A percentile compares a stretch with the other conserved stretches of the same genome.
These are phyloP conservation scores for Capillidium rhysosporum DNA, from an alignment of 371 early-diverging fungal species.

Conservation along the genomic window DNA sequence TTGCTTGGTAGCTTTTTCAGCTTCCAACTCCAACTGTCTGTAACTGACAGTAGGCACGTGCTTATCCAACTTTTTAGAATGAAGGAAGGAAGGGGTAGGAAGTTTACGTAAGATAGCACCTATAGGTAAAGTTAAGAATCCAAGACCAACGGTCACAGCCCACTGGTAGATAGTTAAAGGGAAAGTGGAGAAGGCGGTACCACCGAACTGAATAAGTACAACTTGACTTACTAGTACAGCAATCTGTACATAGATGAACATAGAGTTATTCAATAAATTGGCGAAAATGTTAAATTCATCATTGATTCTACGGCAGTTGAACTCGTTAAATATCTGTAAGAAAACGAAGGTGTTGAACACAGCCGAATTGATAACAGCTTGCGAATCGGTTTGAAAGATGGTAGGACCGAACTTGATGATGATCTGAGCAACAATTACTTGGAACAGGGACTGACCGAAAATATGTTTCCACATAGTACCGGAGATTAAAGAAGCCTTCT, in stretches of 20 bases:
- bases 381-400: neutral
- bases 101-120: slow-evolving; percentile 43
- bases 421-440: slow-evolving; percentile 27
- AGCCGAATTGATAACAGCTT: slow-evolving; percentile 23
- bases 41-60: slow-evolving; percentile 22
- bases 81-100: slow-evolving; percentile 13
- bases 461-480: slow-evolving; percentile 73
- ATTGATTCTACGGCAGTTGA: slow-evolving; percentile 49
- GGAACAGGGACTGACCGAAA: slow-evolving; percentile 32
- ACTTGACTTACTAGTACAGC: slow-evolving; percentile 30
- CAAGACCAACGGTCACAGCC: slow-evolving; percentile 39
- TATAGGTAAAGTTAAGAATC: slow-evolving; percentile 39
- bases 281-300: slow-evolving; percentile 37
- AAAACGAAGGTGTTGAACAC: slow-evolving; percentile 65
- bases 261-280: slow-evolving; percentile 25
- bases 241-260: slow-evolving; percentile 34
- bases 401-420: slow-evolving; percentile 23
- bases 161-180: slow-evolving; percentile 30
- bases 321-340: slow-evolving; percentile 53
- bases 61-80: slow-evolving; percentile 11
- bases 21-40: slow-evolving; percentile 26
- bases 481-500: slow-evolving; percentile 62
- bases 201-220: slow-evolving; percentile 36
- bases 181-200: slow-evolving; percentile 29
- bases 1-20: slow-evolving; percentile 15